Evolutionary conservation across 148 eudicot species (phyloP), one percentile per base, ranked within the genome.

Genomic region (Chenopodium quinoa): DNA sequence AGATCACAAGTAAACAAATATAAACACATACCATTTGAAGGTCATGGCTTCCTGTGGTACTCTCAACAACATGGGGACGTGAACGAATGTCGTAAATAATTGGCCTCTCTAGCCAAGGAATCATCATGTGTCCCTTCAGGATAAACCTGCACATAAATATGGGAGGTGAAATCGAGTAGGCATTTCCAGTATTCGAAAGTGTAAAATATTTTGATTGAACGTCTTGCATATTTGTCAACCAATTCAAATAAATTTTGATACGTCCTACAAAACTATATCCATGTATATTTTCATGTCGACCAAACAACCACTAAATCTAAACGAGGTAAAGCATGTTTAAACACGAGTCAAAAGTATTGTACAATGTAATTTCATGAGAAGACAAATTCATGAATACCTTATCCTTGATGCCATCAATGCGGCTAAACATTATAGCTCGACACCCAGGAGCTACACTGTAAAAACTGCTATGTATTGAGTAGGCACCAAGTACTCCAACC

Each of bases 71-170:
- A 86, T 91, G 86, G 47, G 97, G 97, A 14, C 91, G 93, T 67
- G 97, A 93, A 81, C 97, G 93, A 25, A 93, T 91, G 85, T 93
- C 95, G 73, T 90, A 93, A 50, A 93, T 88, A 65, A 91, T 73
- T 40, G 93, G 95, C 75, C 93, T 92, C 66, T 92, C 95, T 82
- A 93, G 83, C 97, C 95, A 91, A 40, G 97, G 97, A 76, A 92
- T 66, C 86, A 92, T 87, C 67, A 90, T 93, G 97, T 25, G 94
- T 92, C 5, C 95, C 97, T 88, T 93, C 97, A 50, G 93, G 97
- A 79, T 92, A 92, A 64, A 92, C 93, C 96, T 92, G 76, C 84
- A 81, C 62, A 56, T 56, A 56, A 56, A 16, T 56, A 4, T 56
- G 20, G 62, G 17, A 17, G 17, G 22, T 56, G 5, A 56, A 56